Percentiles rank a stretch among this genome's conserved stretches.
These are phyloP conservation scores for Fusarium musae DNA, from an alignment of 2,329 filamentous ascomycete genomes.

Conservation along the genomic window DNA sequence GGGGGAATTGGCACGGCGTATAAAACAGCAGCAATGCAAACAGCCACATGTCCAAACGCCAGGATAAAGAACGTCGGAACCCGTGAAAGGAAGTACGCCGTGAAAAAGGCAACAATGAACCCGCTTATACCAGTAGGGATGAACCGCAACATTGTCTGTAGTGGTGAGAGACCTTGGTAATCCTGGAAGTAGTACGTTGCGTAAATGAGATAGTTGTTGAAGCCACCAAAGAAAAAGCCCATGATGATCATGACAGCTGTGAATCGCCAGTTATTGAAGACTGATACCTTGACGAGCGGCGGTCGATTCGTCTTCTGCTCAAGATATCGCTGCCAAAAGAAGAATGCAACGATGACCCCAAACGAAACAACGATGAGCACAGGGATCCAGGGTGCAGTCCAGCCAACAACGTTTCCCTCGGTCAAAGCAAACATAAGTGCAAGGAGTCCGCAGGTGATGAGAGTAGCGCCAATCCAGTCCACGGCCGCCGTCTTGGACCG, in stretches of 20 bases:
- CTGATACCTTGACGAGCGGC: slow-evolving; percentile 74
- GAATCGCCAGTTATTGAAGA: slow-evolving; percentile 70
- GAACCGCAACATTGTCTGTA: slow-evolving; percentile 77
- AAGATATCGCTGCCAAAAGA: slow-evolving; percentile 67
- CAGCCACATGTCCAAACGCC: slow-evolving; percentile 65
- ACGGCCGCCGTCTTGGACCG: slow-evolving; percentile 58
- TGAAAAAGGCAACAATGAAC: slow-evolving; percentile 64
- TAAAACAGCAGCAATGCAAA: slow-evolving; percentile 67
- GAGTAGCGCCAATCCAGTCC: slow-evolving; percentile 73
- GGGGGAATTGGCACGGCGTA: slow-evolving; percentile 72
- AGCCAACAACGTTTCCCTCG: slow-evolving; percentile 76
- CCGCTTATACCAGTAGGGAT: slow-evolving; percentile 73
- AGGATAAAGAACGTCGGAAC: slow-evolving; percentile 69
- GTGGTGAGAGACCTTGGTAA: slow-evolving; percentile 68
- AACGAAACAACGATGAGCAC: slow-evolving; percentile 68
- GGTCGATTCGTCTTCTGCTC: slow-evolving; percentile 50
- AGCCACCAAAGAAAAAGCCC: slow-evolving; percentile 72
- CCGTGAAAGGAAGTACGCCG: slow-evolving; percentile 66
- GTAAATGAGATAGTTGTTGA: slow-evolving; percentile 75
- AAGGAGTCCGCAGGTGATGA: slow-evolving; percentile 71
- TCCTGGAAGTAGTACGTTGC: slow-evolving; percentile 78
- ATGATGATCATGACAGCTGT: slow-evolving; percentile 73
- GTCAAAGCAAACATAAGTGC: slow-evolving; percentile 74
- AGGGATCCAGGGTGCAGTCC: slow-evolving; percentile 71
- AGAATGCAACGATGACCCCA: slow-evolving; percentile 65